phyloP scores from a whole-genome alignment of 2,329 filamentous ascomycete species.

The Paraphaeosphaeria minitans region DNA sequence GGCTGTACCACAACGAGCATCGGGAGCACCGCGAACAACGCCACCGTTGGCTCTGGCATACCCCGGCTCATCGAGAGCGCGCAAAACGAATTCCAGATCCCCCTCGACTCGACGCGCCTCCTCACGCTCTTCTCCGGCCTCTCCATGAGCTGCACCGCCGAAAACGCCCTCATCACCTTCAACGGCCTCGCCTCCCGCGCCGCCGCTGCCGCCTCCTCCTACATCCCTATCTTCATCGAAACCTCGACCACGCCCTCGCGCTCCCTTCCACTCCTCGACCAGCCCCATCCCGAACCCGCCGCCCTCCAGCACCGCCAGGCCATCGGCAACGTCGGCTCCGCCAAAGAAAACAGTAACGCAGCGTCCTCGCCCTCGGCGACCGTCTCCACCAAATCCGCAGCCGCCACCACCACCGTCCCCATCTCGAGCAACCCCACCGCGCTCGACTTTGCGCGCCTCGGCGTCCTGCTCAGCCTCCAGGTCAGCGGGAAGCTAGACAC shows the following conservation, averaged over 20 bases:
- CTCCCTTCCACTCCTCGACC: conserved; percentile 31
- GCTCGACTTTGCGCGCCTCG: conserved; percentile 53
- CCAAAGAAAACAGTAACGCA: conserved; percentile 29
- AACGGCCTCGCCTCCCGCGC: conserved; percentile 55
- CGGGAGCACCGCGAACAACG: conserved; percentile 53
- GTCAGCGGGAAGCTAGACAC: conserved; percentile 45
- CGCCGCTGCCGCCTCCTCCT: conserved; percentile 20
- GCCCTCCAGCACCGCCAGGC: conserved; percentile 30
- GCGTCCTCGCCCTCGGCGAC: conserved; percentile 10
- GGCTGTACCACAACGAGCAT: conserved; percentile 61
- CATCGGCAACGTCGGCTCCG: conserved; percentile 40
- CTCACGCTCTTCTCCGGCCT: conserved; percentile 76
- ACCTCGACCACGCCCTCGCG: conserved; percentile 26
- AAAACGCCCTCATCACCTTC: conserved; percentile 89
- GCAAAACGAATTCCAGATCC: conserved; percentile 72
- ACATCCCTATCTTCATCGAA: conserved; percentile 28
- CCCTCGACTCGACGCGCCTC: conserved; percentile 71
- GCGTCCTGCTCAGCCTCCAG: conserved; percentile 54
- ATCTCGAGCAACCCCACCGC: conserved; percentile 44
- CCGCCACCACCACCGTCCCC: conserved; percentile 32
- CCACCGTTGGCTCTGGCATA: conserved; percentile 80
- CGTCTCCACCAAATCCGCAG: conserved; percentile 19
- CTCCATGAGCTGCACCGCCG: conserved; percentile 78
- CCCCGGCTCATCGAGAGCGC: conserved; percentile 73
- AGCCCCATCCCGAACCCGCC: conserved; percentile 24